Conservation (phyloP, 169 alveolate genomes). For the Plasmodium gaboni region DNA sequence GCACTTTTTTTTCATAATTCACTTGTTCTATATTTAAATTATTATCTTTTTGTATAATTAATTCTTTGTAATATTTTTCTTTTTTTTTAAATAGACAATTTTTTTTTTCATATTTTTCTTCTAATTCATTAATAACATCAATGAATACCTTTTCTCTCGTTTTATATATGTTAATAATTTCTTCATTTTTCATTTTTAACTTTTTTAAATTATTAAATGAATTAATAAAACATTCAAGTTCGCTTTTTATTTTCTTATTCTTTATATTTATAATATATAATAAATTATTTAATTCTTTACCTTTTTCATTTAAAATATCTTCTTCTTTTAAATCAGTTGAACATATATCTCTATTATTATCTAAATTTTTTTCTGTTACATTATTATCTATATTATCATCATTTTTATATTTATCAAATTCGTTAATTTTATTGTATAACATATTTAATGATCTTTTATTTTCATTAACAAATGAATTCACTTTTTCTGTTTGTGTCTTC, state of each 20-base stretch:
- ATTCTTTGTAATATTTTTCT: slow-evolving; percentile 57
- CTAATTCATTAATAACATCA: slow-evolving; percentile 18
- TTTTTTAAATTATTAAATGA: slow-evolving; percentile 19
- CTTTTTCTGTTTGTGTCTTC: slow-evolving; percentile 10
- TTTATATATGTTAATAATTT: slow-evolving; percentile 52
- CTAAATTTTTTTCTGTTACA: not conserved
- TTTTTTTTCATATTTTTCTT: slow-evolving; percentile 35
- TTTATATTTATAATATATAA: slow-evolving; percentile 20
- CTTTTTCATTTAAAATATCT: slow-evolving; percentile 4
- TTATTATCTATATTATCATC: slow-evolving; percentile 2
- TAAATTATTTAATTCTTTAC: slow-evolving; percentile 16
- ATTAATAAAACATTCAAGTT: slow-evolving; percentile 24
- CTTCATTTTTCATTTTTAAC: slow-evolving; percentile 46
- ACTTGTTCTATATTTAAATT: slow-evolving; percentile 24
- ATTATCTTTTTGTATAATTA: slow-evolving; percentile 12
- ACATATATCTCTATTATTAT: not conserved
- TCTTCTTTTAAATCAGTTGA: not conserved
- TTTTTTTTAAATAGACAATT: slow-evolving; percentile 24
- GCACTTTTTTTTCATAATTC: slow-evolving; percentile 30
- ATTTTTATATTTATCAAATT: not conserved
- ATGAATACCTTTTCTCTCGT: slow-evolving; percentile 31
- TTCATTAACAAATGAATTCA: slow-evolving; percentile 5
- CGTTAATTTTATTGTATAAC: not conserved
- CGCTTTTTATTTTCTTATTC: slow-evolving; percentile 36
- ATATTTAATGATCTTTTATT: slow-evolving; percentile 4